A percentile compares a stretch with the other conserved stretches of the same genome.
Conservation (phyloP, 331 rosid genomes). For the Pyrus hybrid region DNA sequence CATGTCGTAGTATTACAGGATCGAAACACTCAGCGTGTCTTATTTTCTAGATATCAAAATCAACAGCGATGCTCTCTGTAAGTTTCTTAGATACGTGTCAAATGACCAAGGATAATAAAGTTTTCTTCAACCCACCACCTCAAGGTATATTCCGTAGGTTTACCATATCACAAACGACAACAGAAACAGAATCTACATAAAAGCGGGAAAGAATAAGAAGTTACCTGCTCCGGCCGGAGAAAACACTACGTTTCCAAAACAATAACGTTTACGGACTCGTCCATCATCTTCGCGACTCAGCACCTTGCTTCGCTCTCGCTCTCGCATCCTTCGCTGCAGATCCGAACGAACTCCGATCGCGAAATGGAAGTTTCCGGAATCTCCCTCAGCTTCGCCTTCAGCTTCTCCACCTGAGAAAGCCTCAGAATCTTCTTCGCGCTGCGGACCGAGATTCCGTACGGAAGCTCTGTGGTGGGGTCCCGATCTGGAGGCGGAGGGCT, state of each 20-base stretch:
- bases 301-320: conserved; percentile 48
- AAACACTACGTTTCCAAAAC: conserved; percentile 60
- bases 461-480: neutral
- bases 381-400: conserved; percentile 47
- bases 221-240: conserved; percentile 83
- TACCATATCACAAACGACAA: neutral
- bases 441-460: conserved; percentile 28
- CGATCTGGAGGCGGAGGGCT: conserved; percentile 11
- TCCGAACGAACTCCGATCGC: conserved; percentile 40
- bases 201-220: neutral
- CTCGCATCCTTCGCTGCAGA: conserved; percentile 48
- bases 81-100: neutral
- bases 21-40: too few species aligned
- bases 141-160: neutral
- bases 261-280: conserved; percentile 71
- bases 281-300: conserved; percentile 59
- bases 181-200: neutral
- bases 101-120: neutral
- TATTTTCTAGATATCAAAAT: too few species aligned
- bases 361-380: conserved; percentile 40
- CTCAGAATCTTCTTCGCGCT: conserved; percentile 66
- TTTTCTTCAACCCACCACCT: neutral
- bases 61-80: rapidly evolving
- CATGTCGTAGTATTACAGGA: too few species aligned
- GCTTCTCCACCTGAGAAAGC: conserved; percentile 49